Percentiles rank a stretch among this genome's conserved stretches.
Evolutionary conservation across 2,329 filamentous ascomycete genomes (phyloP).

Genomic region (Fusarium proliferatum): DNA sequence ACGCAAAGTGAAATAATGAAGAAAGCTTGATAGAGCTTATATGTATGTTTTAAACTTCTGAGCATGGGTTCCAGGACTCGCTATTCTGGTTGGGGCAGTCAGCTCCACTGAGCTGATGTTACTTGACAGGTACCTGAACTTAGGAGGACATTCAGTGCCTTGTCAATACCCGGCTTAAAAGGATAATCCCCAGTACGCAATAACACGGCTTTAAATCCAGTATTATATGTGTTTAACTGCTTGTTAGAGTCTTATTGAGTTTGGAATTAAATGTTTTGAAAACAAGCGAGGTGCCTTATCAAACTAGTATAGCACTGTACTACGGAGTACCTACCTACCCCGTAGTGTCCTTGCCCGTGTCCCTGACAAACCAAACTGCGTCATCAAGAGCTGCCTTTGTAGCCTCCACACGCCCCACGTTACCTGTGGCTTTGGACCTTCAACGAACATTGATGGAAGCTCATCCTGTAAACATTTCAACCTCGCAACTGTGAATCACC

Average conservation of each 20-base stretch:
- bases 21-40: conserved; percentile 25
- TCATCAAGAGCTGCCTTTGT: conserved; percentile 51
- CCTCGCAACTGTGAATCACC: neutral
- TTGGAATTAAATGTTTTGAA: neutral
- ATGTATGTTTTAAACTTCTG: conserved; percentile 11
- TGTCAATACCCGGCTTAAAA: neutral
- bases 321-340: neutral
- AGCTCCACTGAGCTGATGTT: neutral
- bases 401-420: conserved; percentile 38
- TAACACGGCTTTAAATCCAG: neutral
- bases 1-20: conserved; percentile 23
- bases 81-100: conserved; percentile 22
- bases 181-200: neutral
- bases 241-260: neutral
- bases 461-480: conserved; percentile 21
- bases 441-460: conserved; percentile 22
- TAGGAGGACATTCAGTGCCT: neutral
- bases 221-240: neutral
- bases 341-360: neutral
- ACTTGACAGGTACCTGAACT: neutral
- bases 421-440: conserved; percentile 19
- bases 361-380: conserved; percentile 46
- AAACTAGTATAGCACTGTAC: neutral
- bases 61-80: neutral
- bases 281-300: neutral